Evolutionary conservation across 768 basidiomycete genomes (phyloP).

Genomic region (Nidularia sp.): DNA sequence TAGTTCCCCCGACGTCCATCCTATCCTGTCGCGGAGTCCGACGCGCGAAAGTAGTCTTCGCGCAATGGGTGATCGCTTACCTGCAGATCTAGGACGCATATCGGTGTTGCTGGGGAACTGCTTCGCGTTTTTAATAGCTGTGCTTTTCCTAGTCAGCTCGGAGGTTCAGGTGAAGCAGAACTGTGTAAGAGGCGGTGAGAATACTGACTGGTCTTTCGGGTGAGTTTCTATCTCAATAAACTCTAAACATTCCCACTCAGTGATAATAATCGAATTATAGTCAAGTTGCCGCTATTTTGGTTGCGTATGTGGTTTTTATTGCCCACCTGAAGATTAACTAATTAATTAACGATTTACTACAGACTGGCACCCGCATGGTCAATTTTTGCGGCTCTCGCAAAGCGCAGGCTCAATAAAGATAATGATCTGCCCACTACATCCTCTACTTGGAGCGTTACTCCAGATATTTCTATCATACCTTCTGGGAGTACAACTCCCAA

Average conservation of each 20-base stretch:
- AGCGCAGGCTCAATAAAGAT: not conserved
- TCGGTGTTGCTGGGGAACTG: conserved; percentile 5
- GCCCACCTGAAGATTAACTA: not conserved
- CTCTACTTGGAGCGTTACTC: not conserved
- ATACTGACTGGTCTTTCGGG: conserved; percentile 13
- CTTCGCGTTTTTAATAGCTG: conserved; percentile 6
- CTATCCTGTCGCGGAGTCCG: conserved; percentile 8
- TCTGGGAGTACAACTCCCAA: not conserved
- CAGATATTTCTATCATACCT: not conserved
- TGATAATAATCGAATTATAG: conserved; percentile 1
- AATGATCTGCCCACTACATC: not conserved
- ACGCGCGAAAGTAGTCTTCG: conserved; percentile 1
- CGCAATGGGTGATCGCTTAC: conserved; percentile 5
- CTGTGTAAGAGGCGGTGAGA: conserved; percentile 9
- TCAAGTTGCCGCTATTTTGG: conserved; percentile 11
- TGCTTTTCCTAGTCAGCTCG: conserved; percentile 9
- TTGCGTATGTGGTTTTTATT: conserved; percentile 6
- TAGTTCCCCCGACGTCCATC: conserved; percentile 10
- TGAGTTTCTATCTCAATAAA: conserved; percentile 1
- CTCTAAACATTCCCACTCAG: not conserved
- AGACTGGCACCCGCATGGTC: conserved; percentile 12
- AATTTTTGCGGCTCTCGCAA: conserved; percentile 6
- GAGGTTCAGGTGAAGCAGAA: conserved; percentile 9
- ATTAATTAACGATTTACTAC: not conserved
- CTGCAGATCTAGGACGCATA: conserved; percentile 9